These are phyloP conservation scores for Claviceps digitariae DNA, from an alignment of 2,329 filamentous ascomycete species.

Conservation along the genomic window DNA sequence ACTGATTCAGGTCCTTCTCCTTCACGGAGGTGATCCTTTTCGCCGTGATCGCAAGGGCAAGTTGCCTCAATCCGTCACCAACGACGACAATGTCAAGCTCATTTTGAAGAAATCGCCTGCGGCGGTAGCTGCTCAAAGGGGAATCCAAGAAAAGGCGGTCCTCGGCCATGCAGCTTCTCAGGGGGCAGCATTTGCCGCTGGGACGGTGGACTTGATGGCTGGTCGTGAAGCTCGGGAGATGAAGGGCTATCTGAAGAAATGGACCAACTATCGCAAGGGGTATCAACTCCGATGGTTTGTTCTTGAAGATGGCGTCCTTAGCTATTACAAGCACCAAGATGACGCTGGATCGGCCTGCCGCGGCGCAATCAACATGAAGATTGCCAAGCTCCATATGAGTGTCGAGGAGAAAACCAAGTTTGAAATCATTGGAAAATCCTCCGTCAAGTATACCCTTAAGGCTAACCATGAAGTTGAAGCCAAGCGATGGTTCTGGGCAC, in stretches of 20 bases:
- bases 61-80: constrained; percentile 89
- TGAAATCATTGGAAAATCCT: constrained; percentile 95
- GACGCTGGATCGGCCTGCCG: constrained; percentile 92
- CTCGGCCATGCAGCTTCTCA: constrained; percentile 58
- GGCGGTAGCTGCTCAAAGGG: constrained; percentile 82
- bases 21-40: constrained; percentile 94
- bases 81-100: constrained; percentile 75
- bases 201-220: constrained; percentile 47
- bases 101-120: constrained; percentile 92
- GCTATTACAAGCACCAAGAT: constrained; percentile 99
- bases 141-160: constrained; percentile 94
- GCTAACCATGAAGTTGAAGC: constrained; percentile 97
- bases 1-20: constrained; percentile 76
- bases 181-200: constrained; percentile 32
- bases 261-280: constrained; percentile 96
- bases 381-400: constrained; percentile 90
- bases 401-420: constrained; percentile 95
- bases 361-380: constrained; percentile 97
- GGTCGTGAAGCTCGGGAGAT: constrained; percentile 88
- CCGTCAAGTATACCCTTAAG: constrained; percentile 95
- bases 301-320: constrained; percentile 89
- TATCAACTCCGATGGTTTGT: constrained; percentile 98
- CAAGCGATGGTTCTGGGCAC: constrained; percentile 96
- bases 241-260: constrained; percentile 98
- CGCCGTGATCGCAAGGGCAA: constrained; percentile 90